Base-by-base conservation (phyloP, 2,329 filamentous ascomycete genomes). In the Pseudogymnoascus sp. region DNA sequence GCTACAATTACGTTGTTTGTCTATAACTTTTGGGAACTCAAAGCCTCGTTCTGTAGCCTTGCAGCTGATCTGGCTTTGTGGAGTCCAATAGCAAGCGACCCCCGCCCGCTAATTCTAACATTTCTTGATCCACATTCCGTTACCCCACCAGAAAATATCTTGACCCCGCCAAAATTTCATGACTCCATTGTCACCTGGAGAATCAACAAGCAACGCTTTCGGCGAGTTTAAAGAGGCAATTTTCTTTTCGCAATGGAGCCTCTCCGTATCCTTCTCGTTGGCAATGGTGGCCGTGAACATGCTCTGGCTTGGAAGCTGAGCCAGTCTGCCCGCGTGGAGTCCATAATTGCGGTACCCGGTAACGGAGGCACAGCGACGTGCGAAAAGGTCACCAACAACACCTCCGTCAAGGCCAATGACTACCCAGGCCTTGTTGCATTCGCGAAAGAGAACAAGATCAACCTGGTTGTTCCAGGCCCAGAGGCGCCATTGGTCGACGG, bases 281-380 rank as follows among this genome's bases (percentile, higher is more conserved):
- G 93, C 73, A 96, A 93, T 73, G 93, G 93, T 68, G 93, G 93
- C 71, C 87, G 93, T 71, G 93, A 97, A 78, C 91, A 97, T 76
- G 90, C 91, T 61, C 83, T 96, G 66, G 91, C 92, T 60, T 97
- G 93, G 92, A 96, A 95, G 77, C 81, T 96, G 65, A 85, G 86
- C 72, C 88, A 95, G 75, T 96, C 91, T 16, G 80, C 86, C 40
- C 82, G 82, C 61, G 89, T 96, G 68, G 85, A 90, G 70, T 82
- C 86, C 70, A 92, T 97, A 73, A 79, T 82, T 69, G 82, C 78
- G 44, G 82, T 85, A 61, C 84, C 84, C 10, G 93, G 93, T 67
- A 97, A 97, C 75, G 93, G 92, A 69, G 93, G 93, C 65, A 96
- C 91, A 35, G 86, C 84, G 63, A 77, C 74, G 61, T 85, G 85